These are phyloP conservation scores for Chenopodium quinoa DNA, from an alignment of 148 eudicot genomes.

Conservation along the genomic window DNA sequence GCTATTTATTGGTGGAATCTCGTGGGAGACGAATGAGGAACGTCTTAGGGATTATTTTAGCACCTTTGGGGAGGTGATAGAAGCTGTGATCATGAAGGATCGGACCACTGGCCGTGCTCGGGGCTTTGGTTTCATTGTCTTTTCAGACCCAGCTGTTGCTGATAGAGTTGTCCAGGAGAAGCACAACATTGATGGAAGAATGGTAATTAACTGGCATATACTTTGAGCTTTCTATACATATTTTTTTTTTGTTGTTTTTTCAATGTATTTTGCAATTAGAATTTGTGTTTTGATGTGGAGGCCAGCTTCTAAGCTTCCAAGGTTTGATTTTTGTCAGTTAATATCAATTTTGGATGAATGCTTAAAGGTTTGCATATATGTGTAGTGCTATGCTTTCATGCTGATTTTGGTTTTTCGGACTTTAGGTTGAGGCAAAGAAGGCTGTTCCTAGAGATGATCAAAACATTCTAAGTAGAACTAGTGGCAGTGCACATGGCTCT, in stretches of 20 bases:
- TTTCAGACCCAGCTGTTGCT: constrained; percentile 69
- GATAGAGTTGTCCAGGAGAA: constrained; percentile 75
- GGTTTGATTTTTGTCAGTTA: not conserved
- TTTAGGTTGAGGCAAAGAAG: constrained; percentile 70
- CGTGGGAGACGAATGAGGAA: constrained; percentile 88
- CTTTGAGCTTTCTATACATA: not conserved
- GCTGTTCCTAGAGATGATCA: constrained; percentile 77
- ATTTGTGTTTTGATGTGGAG: not conserved
- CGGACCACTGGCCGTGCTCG: constrained; percentile 84
- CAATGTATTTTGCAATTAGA: not conserved
- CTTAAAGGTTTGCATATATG: not conserved
- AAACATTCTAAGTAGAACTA: constrained; percentile 44
- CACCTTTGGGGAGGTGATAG: constrained; percentile 69
- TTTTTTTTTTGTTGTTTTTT: constrained; percentile 1
- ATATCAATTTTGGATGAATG: not conserved
- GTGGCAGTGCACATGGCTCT: constrained; percentile 48
- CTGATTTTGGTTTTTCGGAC: not conserved
- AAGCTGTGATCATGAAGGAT: constrained; percentile 88
- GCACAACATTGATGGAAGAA: constrained; percentile 79
- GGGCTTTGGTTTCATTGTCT: constrained; percentile 83
- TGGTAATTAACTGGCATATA: constrained; percentile 39
- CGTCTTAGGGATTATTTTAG: constrained; percentile 74
- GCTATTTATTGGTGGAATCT: constrained; percentile 78
- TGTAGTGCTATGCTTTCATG: not conserved
- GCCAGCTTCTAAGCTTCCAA: not conserved